Evolutionary conservation across 805 yeast genomes (phyloP).

Genomic region (Metschnikowia reukaufii): DNA sequence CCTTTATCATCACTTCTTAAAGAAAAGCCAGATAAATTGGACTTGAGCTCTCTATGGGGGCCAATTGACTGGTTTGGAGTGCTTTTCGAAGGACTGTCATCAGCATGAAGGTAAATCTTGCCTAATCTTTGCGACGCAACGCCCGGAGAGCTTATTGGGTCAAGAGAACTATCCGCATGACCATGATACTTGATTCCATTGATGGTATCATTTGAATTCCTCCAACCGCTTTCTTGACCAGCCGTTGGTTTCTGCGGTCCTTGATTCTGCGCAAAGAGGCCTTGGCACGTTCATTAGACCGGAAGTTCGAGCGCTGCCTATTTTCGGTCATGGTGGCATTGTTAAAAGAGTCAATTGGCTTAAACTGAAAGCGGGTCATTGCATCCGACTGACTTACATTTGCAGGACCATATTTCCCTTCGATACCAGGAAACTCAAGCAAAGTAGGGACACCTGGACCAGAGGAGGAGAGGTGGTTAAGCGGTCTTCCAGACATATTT

Average conservation of each 20-base stretch:
- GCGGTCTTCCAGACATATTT: conserved; percentile 13
- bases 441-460: conserved; percentile 39
- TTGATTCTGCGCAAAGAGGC: conserved; percentile 63
- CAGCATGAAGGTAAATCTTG: not conserved
- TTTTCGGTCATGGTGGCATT: conserved; percentile 15
- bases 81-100: not conserved
- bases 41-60: conserved; percentile 1
- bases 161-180: not conserved
- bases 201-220: conserved; percentile 5
- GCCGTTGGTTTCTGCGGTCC: conserved; percentile 54
- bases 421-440: conserved; percentile 44
- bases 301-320: conserved; percentile 17
- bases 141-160: not conserved
- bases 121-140: not conserved
- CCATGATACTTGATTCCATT: not conserved
- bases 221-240: conserved; percentile 24
- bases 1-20: not conserved
- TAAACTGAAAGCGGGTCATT: conserved; percentile 19
- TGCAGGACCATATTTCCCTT: conserved; percentile 30
- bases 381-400: conserved; percentile 19
- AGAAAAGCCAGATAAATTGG: conserved; percentile 3
- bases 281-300: conserved; percentile 63
- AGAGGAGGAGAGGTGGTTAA: conserved; percentile 11
- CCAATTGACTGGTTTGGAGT: not conserved
- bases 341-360: conserved; percentile 17